A percentile compares a stretch with the other conserved stretches of the same genome.
phyloP scores from a whole-genome alignment of 345 rosid genomes.

The Garcia nutans region DNA sequence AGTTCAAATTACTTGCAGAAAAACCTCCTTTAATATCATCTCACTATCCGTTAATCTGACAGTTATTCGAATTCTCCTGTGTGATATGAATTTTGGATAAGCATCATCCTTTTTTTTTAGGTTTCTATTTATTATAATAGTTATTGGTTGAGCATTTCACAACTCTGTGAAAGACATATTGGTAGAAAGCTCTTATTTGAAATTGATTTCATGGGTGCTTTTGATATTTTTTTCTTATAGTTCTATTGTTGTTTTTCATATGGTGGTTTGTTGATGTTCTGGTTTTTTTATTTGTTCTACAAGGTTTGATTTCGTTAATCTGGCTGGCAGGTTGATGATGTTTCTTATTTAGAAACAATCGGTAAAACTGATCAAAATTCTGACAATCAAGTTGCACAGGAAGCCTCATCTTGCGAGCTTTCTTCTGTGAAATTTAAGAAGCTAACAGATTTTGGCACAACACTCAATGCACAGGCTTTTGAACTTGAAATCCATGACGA shows the following conservation, averaged over 20 bases:
- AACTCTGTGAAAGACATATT: background rate
- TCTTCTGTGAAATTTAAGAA: constrained; percentile 16
- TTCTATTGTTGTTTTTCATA: constrained; percentile 1
- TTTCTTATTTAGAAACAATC: constrained; percentile 49
- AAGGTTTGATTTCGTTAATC: constrained; percentile 23
- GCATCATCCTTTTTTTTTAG: background rate
- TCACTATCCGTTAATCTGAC: background rate
- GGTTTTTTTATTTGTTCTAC: constrained; percentile 15
- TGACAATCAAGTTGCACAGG: constrained; percentile 36
- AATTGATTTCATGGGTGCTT: background rate
- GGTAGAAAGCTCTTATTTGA: background rate
- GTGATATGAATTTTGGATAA: background rate
- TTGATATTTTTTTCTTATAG: background rate
- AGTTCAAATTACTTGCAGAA: background rate
- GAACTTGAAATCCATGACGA: constrained; percentile 30
- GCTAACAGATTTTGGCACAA: constrained; percentile 14
- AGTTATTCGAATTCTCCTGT: background rate
- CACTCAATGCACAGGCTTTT: constrained; percentile 23
- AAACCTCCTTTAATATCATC: background rate
- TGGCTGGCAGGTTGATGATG: constrained; percentile 60
- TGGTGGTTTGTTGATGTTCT: background rate
- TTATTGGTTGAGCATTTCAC: background rate
- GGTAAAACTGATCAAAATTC: constrained; percentile 34
- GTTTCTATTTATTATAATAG: background rate
- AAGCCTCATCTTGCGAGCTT: constrained; percentile 18